Base-by-base conservation (phyloP, 2,329 filamentous ascomycete genomes). In the Diaporthe sp. region DNA sequence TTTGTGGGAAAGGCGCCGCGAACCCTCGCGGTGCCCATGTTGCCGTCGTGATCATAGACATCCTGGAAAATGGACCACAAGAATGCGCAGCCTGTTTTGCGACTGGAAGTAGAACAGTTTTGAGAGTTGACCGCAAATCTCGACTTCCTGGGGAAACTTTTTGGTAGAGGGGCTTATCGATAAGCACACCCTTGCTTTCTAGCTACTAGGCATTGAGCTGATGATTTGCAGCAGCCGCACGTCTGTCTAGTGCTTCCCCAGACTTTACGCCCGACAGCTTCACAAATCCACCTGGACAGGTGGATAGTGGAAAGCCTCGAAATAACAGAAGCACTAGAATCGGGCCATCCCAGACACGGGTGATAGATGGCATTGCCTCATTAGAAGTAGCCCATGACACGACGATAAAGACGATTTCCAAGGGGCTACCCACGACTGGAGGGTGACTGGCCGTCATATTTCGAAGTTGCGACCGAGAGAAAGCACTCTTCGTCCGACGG, bases 11-110 rank as follows among this genome's bases (percentile, higher is more conserved):
- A 67, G 92, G 92, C 63, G 94, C 93, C 73, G 94, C 93, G 81
- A 94, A 94, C 71, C 94, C 94, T 76, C 94, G 90, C 80, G 93
- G 92, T 82, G 95, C 93, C 94, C 94, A 95, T 71, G 92, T 86
- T 28, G 93, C 91, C 31, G 93, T 91, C 67, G 94, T 94, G 78
- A 95, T 94, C 93, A 95, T 95, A 80, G 93, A 93, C 88, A 90
- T 90, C 70, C 79, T 82, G 82, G 77, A 28, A n/a, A 65, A 10
- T 37, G 28, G 28, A 49, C 7, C 47, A 39, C 37, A 51, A 70
- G 34, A 34, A 60, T 71, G 73, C 44, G 44, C 31, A 42, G 28
- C 31, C 22, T 72, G 22, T 61, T 61, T 65, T 65, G 58, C n/a
- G 58, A 65, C n/a, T 60, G 58, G 25, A 37, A 44, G 34, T 65